Evolutionary conservation across 31 red algal species (phyloP).

Genomic region (Asparagopsis taxiformis): DNA sequence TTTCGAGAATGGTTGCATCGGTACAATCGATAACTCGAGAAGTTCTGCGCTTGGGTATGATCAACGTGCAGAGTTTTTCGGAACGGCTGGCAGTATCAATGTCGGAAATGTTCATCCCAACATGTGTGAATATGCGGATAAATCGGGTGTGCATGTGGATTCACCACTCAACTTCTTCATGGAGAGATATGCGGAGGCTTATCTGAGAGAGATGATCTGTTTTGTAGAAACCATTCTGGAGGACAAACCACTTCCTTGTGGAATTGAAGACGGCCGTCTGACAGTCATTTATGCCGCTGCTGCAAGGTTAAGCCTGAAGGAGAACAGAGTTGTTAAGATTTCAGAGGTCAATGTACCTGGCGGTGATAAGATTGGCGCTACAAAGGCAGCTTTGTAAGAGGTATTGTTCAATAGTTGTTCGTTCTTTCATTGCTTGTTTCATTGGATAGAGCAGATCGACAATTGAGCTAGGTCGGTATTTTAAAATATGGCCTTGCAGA

Average conservation of each 20-base stretch:
- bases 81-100: conserved; percentile 69
- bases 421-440: no score
- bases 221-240: conserved; percentile 80
- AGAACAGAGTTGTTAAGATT: conserved; percentile 77
- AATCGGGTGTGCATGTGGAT: conserved; percentile 38
- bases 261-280: conserved; percentile 81
- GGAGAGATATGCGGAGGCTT: conserved; percentile 93
- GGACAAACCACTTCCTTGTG: conserved; percentile 57
- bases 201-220: conserved; percentile 78
- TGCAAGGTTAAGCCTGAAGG: conserved; percentile 85
- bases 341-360: conserved; percentile 61
- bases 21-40: conserved; percentile 88
- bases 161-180: conserved; percentile 98
- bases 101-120: conserved; percentile 86
- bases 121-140: conserved; percentile 56
- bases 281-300: conserved; percentile 85
- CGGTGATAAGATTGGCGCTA: background rate
- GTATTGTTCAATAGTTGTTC: no score
- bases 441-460: no score
- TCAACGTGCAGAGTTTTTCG: conserved; percentile 89
- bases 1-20: conserved; percentile 93
- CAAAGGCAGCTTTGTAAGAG: background rate
- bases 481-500: no score
- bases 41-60: conserved; percentile 87
- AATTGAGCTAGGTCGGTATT: no score